Base-by-base conservation (phyloP, 768 basidiomycete genomes). In the Boletellus ananas region DNA sequence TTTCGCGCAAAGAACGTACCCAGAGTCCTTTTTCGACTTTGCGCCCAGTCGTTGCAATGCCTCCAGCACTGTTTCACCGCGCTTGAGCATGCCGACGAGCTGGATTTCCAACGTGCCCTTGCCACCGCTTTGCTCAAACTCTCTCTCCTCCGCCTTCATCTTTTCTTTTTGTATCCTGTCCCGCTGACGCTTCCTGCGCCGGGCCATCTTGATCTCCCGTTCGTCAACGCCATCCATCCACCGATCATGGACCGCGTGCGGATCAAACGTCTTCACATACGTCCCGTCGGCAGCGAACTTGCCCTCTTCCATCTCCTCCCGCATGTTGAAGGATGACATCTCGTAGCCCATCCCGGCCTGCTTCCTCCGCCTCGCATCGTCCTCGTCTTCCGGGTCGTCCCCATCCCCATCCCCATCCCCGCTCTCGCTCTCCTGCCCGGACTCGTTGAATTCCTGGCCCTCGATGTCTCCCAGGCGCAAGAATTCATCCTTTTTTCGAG, bases 231-330 rank as follows among this genome's bases (percentile, higher is more conserved):
- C 85, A n/a, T 93, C 90, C 81, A 99, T 87, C 96, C 96, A 99
- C 31, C 81, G 80, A 69, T 99, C 96, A 66, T 99, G 94, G 34
- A 87, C 80, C 21, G 85, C 91, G 63, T 94, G 87, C 1, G 89
- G 90, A 67, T 99, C 96, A 64, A 86, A 85, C 11, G 85, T 79
- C 57, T 87, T 85, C 43, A 89, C 83, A 64, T 93, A 92, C 60
- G 70, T 87, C 41, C 96, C 96, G 63, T 98, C 95, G 52, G 88
- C 89, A 5, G 90, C 85, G 73, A 99, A 97, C 64, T 93, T 91
- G 34, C 96, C 96, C 70, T 98, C 95, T 63, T 92, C 87, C 87
- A 98, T 94, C 77, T 99, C 96, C 60, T 91, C 87, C 56, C 94
- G 86, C 95, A 99, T 98, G 68, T 99, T 95, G 82, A 99, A 99